Base-by-base conservation (phyloP, 2,329 filamentous ascomycete species). In the Phyllosticta citribraziliensis region DNA sequence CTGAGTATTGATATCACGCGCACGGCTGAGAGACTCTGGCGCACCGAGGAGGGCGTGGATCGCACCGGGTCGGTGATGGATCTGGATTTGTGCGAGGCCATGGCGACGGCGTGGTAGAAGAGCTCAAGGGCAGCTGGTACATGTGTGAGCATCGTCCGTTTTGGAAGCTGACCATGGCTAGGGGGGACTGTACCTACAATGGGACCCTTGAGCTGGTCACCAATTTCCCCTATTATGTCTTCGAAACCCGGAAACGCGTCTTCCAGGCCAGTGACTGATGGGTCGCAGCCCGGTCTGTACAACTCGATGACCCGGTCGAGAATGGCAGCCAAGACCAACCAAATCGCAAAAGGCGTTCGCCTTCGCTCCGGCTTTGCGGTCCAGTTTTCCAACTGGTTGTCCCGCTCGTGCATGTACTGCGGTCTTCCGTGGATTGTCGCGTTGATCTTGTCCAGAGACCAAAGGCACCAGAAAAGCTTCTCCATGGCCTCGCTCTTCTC, bases 51-150 rank as follows among this genome's bases (percentile, higher is more conserved):
- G 4, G 78, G 71, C 5, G 77, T 79, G 2, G 76, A 77, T 35
- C 76, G 75, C 52, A 80, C 77, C 14, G 73, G 76, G 33, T 71
- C 75, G 60, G 75, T 69, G 63, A 75, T 73, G 5, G 72, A 73
- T 25, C 75, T 69, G 1, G 79, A 79, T 52, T 81, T 80, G 68
- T 82, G 81, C 2, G 81, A 82, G 2, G 82, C 73, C 66, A 84
- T 83, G 40, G 79, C 80, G 57, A 82, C 79, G 22, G 79, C 77
- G 65, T 84, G 79, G 62, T 84, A 83, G 67, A 80, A 83, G 2
- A 84, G 69, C 61, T 84, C 82, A 8, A 84, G 69, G 5, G 52
- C 51, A 51, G 60, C 60, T 57, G 22, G 33, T 12, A 27, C n/a
- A 20, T 11, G 14, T 14, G 51, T 10, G 4, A 52, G 52, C 19